These are phyloP conservation scores for Euryodendron excelsum DNA, from an alignment of 148 eudicot genomes.

Conservation along the genomic window DNA sequence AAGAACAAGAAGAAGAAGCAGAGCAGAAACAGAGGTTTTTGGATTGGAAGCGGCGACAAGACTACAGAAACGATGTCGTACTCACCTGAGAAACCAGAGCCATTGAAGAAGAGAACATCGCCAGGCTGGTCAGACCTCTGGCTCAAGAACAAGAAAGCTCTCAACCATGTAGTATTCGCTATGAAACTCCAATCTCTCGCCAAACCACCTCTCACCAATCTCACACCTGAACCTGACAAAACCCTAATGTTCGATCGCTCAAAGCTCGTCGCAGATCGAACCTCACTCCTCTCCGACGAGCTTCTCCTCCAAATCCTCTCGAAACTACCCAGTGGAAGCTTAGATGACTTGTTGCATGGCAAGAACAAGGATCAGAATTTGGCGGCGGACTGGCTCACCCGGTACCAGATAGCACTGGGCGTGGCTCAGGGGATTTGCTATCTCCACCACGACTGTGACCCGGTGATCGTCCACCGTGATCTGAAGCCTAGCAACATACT, in stretches of 20 bases:
- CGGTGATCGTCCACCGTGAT: constrained; percentile 91
- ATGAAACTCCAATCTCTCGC: constrained; percentile 32
- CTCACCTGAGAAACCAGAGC: constrained; percentile 4
- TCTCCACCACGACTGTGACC: constrained; percentile 94
- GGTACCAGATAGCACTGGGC: constrained; percentile 82
- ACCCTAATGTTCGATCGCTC: constrained; percentile 28
- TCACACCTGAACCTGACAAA: constrained; percentile 11
- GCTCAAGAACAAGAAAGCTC: constrained; percentile 43
- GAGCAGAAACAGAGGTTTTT: neutral
- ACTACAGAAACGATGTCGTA: constrained; percentile 3
- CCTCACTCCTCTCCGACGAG: constrained; percentile 55
- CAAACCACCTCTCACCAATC: neutral
- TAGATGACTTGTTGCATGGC: constrained; percentile 81
- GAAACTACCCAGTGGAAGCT: constrained; percentile 61
- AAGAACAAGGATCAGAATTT: constrained; percentile 59
- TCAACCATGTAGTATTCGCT: constrained; percentile 41
- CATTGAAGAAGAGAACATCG: neutral
- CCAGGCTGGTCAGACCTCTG: constrained; percentile 31
- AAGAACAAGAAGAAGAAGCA: constrained; percentile 13
- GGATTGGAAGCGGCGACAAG: neutral
- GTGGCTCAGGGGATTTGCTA: constrained; percentile 98
- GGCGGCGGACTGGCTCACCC: constrained; percentile 70
- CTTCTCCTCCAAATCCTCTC: constrained; percentile 52
- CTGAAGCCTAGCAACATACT: constrained; percentile 85
- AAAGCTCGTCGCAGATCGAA: constrained; percentile 27